Percentiles rank a stretch among this genome's conserved stretches.
Evolutionary conservation across 1,139 yeast species (phyloP).

Genomic region (Pneumocystis sp.): DNA sequence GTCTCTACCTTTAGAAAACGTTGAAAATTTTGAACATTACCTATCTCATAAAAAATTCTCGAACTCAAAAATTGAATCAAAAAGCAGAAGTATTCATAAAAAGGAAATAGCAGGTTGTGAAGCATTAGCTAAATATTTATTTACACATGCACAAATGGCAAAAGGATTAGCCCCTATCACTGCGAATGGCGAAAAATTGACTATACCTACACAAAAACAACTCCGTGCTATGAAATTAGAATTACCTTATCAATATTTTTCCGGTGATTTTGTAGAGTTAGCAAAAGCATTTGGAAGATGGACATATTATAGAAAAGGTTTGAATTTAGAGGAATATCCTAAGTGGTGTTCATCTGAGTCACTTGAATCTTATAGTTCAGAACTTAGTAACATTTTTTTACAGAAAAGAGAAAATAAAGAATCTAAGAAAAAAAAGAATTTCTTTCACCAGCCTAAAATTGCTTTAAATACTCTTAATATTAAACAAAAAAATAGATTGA

Average conservation of each 20-base stretch:
- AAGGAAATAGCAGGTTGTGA: constrained; percentile 7
- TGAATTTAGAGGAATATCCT: not conserved
- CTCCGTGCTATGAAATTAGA: constrained; percentile 10
- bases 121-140: constrained; percentile 11
- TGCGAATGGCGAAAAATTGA: constrained; percentile 6
- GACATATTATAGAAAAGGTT: constrained; percentile 1
- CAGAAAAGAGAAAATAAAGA: not conserved
- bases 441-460: not conserved
- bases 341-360: not conserved
- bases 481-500: not conserved
- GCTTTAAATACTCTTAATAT: not conserved
- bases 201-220: not conserved
- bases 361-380: not conserved
- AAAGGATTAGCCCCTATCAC: constrained; percentile 7
- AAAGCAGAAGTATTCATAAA: not conserved
- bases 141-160: constrained; percentile 10
- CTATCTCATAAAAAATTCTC: not conserved
- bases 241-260: constrained; percentile 6
- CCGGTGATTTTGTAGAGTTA: constrained; percentile 9
- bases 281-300: constrained; percentile 13
- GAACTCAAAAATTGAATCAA: not conserved
- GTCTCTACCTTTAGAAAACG: constrained; percentile 6
- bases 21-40: not conserved
- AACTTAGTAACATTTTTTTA: not conserved
- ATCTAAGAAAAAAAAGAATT: not conserved